These are phyloP conservation scores for Exophiala spinifera DNA, from an alignment of 2,329 filamentous ascomycete genomes.

Conservation along the genomic window DNA sequence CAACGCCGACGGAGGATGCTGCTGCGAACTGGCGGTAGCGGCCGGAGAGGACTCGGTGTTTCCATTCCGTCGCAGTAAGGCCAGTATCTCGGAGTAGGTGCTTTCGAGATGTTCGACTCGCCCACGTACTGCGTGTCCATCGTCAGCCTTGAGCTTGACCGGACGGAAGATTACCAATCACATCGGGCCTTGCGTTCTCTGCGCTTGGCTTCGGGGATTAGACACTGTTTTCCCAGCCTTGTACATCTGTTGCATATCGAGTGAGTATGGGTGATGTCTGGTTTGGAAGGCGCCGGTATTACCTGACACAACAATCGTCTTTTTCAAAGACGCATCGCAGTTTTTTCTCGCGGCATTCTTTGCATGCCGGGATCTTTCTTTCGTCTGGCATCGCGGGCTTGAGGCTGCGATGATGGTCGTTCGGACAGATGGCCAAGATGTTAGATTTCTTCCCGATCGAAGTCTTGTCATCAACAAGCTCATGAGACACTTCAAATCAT, in stretches of 20 bases:
- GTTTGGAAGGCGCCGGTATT: neutral
- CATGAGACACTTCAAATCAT: neutral
- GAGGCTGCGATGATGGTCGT: neutral
- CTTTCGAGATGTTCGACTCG: constrained; percentile 19
- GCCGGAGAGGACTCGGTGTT: neutral
- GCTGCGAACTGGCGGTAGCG: neutral
- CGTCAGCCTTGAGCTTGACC: neutral
- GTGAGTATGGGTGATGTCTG: neutral
- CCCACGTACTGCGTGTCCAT: constrained; percentile 7
- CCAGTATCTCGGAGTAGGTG: constrained; percentile 18
- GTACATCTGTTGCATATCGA: constrained; percentile 5
- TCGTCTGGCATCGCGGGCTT: constrained; percentile 10
- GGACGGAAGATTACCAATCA: neutral
- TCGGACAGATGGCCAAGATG: neutral
- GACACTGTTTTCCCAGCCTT: constrained; percentile 15
- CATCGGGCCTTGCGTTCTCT: constrained; percentile 15
- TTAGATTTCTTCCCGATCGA: neutral
- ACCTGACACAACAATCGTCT: constrained; percentile 11
- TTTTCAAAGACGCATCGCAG: constrained; percentile 13
- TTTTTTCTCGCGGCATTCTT: constrained; percentile 18
- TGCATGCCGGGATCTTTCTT: constrained; percentile 15
- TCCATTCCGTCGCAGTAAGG: constrained; percentile 8
- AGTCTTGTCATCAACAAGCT: neutral
- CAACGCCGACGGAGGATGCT: neutral
- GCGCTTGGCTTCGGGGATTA: constrained; percentile 19